Evolutionary conservation across 2,329 filamentous ascomycete species (phyloP), one percentile per base, ranked within the genome.

Genomic region (Diaporthe amygdali): DNA sequence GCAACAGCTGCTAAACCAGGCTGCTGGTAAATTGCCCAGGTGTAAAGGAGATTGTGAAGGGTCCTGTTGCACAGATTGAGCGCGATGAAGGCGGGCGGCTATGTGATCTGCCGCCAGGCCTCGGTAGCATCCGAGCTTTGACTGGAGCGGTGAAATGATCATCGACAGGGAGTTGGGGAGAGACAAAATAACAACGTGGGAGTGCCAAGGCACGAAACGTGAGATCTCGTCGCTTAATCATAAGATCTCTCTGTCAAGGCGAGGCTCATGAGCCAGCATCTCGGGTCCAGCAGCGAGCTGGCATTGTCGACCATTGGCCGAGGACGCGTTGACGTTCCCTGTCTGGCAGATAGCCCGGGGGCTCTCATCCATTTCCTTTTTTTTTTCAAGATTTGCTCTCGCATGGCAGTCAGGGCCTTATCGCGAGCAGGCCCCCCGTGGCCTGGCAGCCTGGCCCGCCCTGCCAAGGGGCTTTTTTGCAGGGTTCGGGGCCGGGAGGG

Each of bases 201-300:
- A 68, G 39, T 14, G 52, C 63, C 69, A 67, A 71, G 66, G 41
- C 20, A 56, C 32, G 27, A 39, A 68, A 61, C 64, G 39, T 44
- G 52, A 71, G 64, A 71, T 71, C 69, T 68, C 14, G 44, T 47
- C 34, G 63, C 69, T 34, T 51, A 49, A 71, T 68, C 69, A 71
- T 71, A 41, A 71, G 64, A 68, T 67, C 64, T 66, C 64, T 66
- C 37, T 64, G 67, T 37, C 54, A 49, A 51, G 17, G 55, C 59
- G 67, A 52, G 56, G 49, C 37, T n/a, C 46, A 46, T 27, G 30
- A 17, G 20, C 44, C 52, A 41, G 61, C 46, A 63, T 25, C 32
- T 64, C 54, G 69, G 61, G 49, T 70, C 39, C 17, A 49, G 67
- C 39, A 39, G 32, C 22, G 46, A 14, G 10, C 8, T 44, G 15